Evolutionary conservation across 768 basidiomycete species (phyloP).

Genomic region (Tricholoma sp.): DNA sequence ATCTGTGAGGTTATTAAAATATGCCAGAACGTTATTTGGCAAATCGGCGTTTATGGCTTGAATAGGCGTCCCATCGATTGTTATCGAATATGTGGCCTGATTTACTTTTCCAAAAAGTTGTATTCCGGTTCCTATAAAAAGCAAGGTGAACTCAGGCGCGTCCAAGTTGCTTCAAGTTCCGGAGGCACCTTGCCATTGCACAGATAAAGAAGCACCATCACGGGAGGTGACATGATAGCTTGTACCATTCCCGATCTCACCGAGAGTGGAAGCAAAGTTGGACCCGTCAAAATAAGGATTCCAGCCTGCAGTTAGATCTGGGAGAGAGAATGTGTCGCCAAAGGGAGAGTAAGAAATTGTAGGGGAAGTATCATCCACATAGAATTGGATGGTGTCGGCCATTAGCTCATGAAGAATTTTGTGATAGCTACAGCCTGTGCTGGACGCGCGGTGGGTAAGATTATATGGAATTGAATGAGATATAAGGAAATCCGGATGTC

Average conservation of each 20-base stretch:
- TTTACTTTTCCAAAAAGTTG: conserved; percentile 50
- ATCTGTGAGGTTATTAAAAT: conserved; percentile 42
- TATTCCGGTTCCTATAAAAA: conserved; percentile 54
- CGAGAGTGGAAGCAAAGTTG: conserved; percentile 38
- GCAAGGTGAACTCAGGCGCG: not conserved
- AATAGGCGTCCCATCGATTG: conserved; percentile 43
- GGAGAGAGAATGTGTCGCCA: conserved; percentile 45
- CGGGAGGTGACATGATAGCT: conserved; percentile 59
- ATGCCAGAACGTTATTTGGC: conserved; percentile 40
- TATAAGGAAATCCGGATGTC: no score
- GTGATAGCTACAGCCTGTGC: no score
- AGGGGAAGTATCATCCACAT: conserved; percentile 66
- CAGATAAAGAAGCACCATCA: conserved; percentile 49
- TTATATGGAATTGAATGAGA: no score
- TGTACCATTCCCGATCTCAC: conserved; percentile 46
- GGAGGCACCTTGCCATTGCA: conserved; percentile 59
- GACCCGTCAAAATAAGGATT: conserved; percentile 53
- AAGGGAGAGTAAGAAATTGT: conserved; percentile 56
- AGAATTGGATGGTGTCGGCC: conserved; percentile 11
- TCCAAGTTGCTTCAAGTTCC: not conserved
- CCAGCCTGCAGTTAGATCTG: conserved; percentile 58
- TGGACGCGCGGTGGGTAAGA: no score
- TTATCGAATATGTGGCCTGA: conserved; percentile 39
- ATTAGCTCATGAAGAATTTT: conserved; percentile 9
- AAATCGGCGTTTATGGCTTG: conserved; percentile 20